These are phyloP conservation scores for Zygosaccharomyces rouxii DNA, from an alignment of 805 yeast species.

Conservation along the genomic window DNA sequence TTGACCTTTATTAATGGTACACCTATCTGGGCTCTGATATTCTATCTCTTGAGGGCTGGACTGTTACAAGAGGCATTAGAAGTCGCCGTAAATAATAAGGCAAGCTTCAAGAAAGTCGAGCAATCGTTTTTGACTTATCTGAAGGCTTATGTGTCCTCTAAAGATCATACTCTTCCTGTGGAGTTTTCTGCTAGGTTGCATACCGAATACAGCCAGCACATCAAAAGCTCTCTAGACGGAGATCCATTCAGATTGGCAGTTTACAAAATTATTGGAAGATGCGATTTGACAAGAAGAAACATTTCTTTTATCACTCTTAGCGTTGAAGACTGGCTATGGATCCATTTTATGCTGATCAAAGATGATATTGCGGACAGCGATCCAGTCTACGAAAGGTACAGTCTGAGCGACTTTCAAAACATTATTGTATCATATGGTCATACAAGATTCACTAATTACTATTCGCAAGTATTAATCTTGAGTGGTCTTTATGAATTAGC, in stretches of 20 bases:
- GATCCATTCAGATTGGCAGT: conserved; percentile 91
- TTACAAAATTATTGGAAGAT: conserved; percentile 89
- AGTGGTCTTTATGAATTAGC: conserved; percentile 82
- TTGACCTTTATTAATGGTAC: conserved; percentile 68
- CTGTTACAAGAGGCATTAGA: conserved; percentile 71
- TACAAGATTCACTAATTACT: conserved; percentile 63
- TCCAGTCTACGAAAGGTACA: conserved; percentile 65
- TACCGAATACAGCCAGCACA: conserved; percentile 79
- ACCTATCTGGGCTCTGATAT: conserved; percentile 93
- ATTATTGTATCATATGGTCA: conserved; percentile 69
- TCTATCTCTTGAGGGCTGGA: conserved; percentile 82
- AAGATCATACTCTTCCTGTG: conserved; percentile 52
- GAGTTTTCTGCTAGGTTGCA: conserved; percentile 67
- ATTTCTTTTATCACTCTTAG: conserved; percentile 70
- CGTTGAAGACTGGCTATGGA: conserved; percentile 96
- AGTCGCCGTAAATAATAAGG: conserved; percentile 57
- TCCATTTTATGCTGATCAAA: conserved; percentile 71
- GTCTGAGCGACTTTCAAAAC: conserved; percentile 68
- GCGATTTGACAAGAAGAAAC: conserved; percentile 63
- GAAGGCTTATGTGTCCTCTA: conserved; percentile 58
- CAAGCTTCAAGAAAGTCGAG: conserved; percentile 78
- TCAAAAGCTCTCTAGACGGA: conserved; percentile 59
- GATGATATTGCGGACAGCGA: conserved; percentile 48
- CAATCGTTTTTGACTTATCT: conserved; percentile 77
- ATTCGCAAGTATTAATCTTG: conserved; percentile 66